phyloP scores from a whole-genome alignment of 2,329 filamentous ascomycete genomes.

The Ophiobolus disseminans region DNA sequence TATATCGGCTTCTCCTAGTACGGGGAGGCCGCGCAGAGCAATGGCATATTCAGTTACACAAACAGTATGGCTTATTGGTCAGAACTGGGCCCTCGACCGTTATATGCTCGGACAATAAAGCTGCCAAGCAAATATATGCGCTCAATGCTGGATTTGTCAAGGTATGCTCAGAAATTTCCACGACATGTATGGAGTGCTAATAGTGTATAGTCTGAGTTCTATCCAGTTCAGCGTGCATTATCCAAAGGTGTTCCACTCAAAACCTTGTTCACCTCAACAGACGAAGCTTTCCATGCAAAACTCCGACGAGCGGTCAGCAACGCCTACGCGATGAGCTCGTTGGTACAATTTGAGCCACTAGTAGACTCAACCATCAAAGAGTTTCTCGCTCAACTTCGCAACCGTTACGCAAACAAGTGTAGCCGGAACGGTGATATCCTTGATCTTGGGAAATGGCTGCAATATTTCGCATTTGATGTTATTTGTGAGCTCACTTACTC shows the following conservation, averaged over 20 bases:
- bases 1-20: slow-evolving; percentile 71
- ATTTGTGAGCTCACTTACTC: slow-evolving; percentile 34
- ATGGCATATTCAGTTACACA: slow-evolving; percentile 62
- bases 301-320: slow-evolving; percentile 47
- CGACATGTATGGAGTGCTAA: neutral
- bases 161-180: neutral
- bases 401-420: slow-evolving; percentile 10
- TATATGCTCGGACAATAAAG: slow-evolving; percentile 72
- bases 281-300: slow-evolving; percentile 50
- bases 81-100: slow-evolving; percentile 82
- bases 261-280: slow-evolving; percentile 48
- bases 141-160: slow-evolving; percentile 17
- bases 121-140: slow-evolving; percentile 27
- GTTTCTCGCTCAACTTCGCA: slow-evolving; percentile 22
- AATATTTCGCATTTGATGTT: slow-evolving; percentile 51
- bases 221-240: slow-evolving; percentile 32
- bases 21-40: slow-evolving; percentile 63
- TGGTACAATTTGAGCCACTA: slow-evolving; percentile 33
- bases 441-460: slow-evolving; percentile 35
- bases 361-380: slow-evolving; percentile 31
- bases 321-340: slow-evolving; percentile 50
- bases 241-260: slow-evolving; percentile 24
- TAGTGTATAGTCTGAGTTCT: slow-evolving; percentile 31
- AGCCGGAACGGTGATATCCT: slow-evolving; percentile 2
- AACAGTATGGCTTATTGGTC: slow-evolving; percentile 75